These are phyloP conservation scores for Trametes elegans DNA, from an alignment of 768 basidiomycete species.

Conservation along the genomic window DNA sequence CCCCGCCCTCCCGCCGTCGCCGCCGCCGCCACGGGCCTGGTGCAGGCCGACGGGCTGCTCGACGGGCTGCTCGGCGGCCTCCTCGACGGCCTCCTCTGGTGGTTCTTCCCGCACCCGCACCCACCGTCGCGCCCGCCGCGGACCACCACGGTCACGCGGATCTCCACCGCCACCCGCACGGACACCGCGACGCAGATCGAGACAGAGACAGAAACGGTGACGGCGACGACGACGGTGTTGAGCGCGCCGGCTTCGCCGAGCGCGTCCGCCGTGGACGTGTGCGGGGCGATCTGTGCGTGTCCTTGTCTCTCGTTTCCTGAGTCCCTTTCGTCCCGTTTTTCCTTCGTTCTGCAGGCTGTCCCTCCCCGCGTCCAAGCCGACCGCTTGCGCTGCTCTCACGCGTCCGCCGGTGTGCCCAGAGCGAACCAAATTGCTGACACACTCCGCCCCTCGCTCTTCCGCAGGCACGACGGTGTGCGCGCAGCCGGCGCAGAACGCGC, in stretches of 20 bases:
- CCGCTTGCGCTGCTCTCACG: too few relatives aligned
- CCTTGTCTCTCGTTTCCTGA: background rate
- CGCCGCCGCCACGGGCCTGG: background rate
- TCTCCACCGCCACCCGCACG: background rate
- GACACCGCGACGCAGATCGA: background rate
- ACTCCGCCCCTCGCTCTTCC: too few relatives aligned
- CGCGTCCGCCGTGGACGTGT: constrained; percentile 9
- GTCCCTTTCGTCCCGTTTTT: too few relatives aligned
- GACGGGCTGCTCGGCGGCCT: constrained; percentile 9
- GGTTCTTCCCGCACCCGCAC: constrained; percentile 6
- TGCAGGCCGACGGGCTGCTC: constrained; percentile 5
- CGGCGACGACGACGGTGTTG: background rate
- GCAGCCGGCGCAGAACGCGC: constrained; percentile 8
- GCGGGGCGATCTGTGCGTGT: constrained; percentile 21
- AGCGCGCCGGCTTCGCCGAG: constrained; percentile 3
- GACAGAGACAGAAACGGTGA: background rate
- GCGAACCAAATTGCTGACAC: too few relatives aligned
- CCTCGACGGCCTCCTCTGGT: constrained; percentile 15
- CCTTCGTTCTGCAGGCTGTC: too few relatives aligned
- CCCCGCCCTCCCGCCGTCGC: background rate
- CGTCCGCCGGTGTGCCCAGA: too few relatives aligned
- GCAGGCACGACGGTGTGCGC: constrained; percentile 20
- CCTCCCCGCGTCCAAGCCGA: too few relatives aligned
- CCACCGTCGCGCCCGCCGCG: background rate
- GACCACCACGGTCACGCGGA: background rate